Evolutionary conservation across 345 rosid genomes (phyloP).

Genomic region (Jatropha curcas): DNA sequence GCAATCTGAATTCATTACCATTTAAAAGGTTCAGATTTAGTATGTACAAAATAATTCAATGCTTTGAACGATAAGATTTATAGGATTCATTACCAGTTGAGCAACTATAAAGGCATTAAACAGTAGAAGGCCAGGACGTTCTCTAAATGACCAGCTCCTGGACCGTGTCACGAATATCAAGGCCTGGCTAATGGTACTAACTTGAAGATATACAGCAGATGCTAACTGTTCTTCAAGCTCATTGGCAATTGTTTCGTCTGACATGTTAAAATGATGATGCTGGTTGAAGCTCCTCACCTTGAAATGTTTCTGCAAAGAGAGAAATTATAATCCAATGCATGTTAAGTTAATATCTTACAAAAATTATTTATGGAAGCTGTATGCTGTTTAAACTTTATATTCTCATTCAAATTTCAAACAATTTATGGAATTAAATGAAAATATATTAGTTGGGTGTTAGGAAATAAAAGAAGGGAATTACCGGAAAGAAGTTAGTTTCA

Average conservation of each 20-base stretch:
- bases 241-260: slow-evolving; percentile 12
- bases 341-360: too few species aligned
- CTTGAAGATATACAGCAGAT: slow-evolving; percentile 57
- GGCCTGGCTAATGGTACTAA: slow-evolving; percentile 55
- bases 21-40: background rate
- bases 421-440: background rate
- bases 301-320: slow-evolving; percentile 39
- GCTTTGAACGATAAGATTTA: background rate
- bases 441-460: background rate
- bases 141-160: slow-evolving; percentile 56
- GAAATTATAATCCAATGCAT: background rate
- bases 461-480: slow-evolving; percentile 22
- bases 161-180: slow-evolving; percentile 59
- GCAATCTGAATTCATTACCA: slow-evolving; percentile 26
- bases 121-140: slow-evolving; percentile 54
- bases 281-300: slow-evolving; percentile 42
- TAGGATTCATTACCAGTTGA: slow-evolving; percentile 40
- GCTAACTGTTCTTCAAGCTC: slow-evolving; percentile 38
- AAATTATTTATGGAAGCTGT: too few species aligned
- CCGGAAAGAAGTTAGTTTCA: slow-evolving; percentile 53
- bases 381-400: too few species aligned
- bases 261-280: slow-evolving; percentile 35
- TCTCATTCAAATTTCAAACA: background rate
- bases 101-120: slow-evolving; percentile 42
- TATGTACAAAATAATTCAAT: too few species aligned